Conservation (phyloP, 257 asterid species). For the Sherardia arvensis region DNA sequence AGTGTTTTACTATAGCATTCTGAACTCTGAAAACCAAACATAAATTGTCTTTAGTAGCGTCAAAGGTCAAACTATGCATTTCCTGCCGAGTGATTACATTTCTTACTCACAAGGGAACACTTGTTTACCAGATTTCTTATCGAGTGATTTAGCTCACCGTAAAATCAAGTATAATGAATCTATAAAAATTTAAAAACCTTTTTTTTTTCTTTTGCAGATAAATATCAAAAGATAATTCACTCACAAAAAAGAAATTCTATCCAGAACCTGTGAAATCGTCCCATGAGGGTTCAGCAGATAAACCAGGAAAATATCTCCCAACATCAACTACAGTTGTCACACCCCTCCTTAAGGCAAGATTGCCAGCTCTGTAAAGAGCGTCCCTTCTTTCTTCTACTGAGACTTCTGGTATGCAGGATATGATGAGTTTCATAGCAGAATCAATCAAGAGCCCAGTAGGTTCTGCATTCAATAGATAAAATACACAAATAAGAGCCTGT, state of each 20-base stretch:
- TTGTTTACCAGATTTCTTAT: background rate
- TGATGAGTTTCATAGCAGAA: constrained; percentile 84
- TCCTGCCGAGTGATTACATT: too few species aligned
- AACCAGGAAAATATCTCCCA: constrained; percentile 88
- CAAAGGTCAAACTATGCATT: background rate
- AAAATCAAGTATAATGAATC: background rate
- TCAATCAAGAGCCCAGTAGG: constrained; percentile 86
- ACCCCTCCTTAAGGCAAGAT: constrained; percentile 69
- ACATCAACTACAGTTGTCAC: constrained; percentile 85
- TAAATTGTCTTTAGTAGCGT: background rate
- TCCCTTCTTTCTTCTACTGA: constrained; percentile 72
- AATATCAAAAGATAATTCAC: background rate
- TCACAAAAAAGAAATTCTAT: background rate
- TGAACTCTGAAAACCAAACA: background rate
- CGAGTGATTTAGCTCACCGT: background rate
- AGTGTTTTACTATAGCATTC: background rate
- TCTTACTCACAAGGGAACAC: background rate
- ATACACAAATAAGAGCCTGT: constrained; percentile 18
- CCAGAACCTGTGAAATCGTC: constrained; percentile 80
- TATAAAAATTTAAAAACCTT: background rate
- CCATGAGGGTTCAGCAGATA: constrained; percentile 64
- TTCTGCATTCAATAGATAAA: constrained; percentile 40
- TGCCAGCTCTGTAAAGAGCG: constrained; percentile 73
- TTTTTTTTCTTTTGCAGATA: background rate
- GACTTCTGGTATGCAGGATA: constrained; percentile 57